These are phyloP conservation scores for Clavispora carvajalis DNA, from an alignment of 805 yeast species.

Conservation along the genomic window DNA sequence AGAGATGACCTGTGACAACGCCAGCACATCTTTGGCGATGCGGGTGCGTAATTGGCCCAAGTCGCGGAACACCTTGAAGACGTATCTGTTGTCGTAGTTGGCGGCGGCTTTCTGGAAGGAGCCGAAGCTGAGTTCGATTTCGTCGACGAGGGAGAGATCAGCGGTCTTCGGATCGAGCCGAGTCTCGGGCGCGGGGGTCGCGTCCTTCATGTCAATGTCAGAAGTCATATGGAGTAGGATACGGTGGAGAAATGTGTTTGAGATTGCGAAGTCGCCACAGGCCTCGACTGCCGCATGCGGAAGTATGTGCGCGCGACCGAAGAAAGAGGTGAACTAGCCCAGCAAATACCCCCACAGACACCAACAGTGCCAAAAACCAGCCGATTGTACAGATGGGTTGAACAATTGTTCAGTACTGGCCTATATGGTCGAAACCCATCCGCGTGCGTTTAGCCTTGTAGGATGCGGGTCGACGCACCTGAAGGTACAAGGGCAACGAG, in stretches of 20 bases:
- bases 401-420: no score
- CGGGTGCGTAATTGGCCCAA: conserved; percentile 68
- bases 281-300: conserved; percentile 1
- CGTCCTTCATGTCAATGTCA: conserved; percentile 17
- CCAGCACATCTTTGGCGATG: conserved; percentile 40
- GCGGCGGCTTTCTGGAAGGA: conserved; percentile 58
- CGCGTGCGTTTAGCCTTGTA: no score
- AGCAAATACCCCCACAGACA: no score
- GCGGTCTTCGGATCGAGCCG: conserved; percentile 1
- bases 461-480: no score
- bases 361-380: no score
- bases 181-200: conserved; percentile 7
- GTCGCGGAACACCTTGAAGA: conserved; percentile 81
- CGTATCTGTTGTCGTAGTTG: conserved; percentile 79
- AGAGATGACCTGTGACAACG: conserved; percentile 51
- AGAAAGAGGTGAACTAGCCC: no score
- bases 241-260: neutral
- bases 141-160: conserved; percentile 20
- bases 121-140: conserved; percentile 39
- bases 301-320: neutral
- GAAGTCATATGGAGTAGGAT: neutral
- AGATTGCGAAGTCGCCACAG: conserved; percentile 1
- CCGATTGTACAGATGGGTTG: no score
- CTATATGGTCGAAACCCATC: no score
- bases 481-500: no score